phyloP scores from a whole-genome alignment of 2,329 filamentous ascomycete genomes.

The Aspergillus jensenii region DNA sequence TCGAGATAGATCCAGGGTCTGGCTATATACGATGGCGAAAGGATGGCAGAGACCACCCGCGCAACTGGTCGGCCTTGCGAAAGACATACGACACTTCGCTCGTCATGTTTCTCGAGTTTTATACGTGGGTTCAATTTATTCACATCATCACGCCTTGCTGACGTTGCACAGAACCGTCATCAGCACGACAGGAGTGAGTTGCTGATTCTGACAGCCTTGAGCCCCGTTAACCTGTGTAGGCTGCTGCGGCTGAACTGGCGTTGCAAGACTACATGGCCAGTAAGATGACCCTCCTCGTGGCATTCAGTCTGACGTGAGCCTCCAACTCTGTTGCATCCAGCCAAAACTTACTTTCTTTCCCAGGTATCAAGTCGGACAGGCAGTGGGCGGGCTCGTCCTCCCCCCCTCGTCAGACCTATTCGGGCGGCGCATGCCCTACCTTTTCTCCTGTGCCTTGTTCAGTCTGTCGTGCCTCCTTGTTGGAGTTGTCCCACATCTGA shows the following conservation, averaged over 20 bases:
- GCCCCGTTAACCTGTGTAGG: background rate
- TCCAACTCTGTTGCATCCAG: too few relatives aligned
- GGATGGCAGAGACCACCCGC: background rate
- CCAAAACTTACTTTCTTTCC: background rate
- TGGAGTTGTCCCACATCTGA: background rate
- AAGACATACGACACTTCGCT: conserved; percentile 11
- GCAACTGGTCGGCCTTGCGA: background rate
- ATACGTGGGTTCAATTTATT: background rate
- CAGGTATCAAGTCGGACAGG: conserved; percentile 5
- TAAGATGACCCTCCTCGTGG: background rate
- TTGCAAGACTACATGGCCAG: background rate
- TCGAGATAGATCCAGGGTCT: background rate
- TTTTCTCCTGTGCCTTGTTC: background rate
- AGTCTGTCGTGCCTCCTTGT: conserved; percentile 5
- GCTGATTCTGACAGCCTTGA: too few relatives aligned
- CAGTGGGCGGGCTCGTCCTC: conserved; percentile 5
- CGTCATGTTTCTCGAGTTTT: conserved; percentile 28
- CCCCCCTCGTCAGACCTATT: conserved; percentile 10
- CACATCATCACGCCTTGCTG: background rate
- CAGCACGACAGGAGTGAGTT: conserved; percentile 1
- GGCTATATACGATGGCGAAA: background rate
- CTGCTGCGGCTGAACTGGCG: conserved; percentile 1
- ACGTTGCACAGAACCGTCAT: background rate
- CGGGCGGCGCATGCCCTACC: conserved; percentile 11
- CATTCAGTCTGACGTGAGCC: conserved; percentile 4